A percentile compares a stretch with the other conserved stretches of the same genome.
These are phyloP conservation scores for Cornus florida DNA, from an alignment of 148 eudicot genomes.

Conservation along the genomic window DNA sequence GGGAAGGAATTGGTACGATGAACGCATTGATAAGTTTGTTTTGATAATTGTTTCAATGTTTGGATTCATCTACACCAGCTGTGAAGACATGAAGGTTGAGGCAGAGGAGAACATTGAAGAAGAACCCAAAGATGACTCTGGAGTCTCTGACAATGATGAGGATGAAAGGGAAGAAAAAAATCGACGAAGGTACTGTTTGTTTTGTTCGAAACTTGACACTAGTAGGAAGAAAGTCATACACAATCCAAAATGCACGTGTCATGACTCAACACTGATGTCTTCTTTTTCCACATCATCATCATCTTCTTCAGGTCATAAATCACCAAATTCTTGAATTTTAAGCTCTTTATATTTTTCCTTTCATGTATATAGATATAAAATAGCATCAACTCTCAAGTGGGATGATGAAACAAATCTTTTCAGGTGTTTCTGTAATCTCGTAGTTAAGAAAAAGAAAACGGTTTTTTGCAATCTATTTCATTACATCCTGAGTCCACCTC, in stretches of 20 bases:
- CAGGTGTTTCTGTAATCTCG: background rate
- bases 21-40: conserved; percentile 21
- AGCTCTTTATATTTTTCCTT: background rate
- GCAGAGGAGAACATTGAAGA: conserved; percentile 25
- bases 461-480: too few species aligned
- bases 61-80: conserved; percentile 26
- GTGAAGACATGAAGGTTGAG: conserved; percentile 15
- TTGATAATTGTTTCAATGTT: conserved; percentile 22
- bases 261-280: conserved; percentile 25
- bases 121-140: conserved; percentile 23
- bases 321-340: background rate
- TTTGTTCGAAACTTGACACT: conserved; percentile 55
- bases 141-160: conserved; percentile 20
- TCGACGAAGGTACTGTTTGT: conserved; percentile 40
- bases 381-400: background rate
- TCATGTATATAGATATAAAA: conserved; percentile 15
- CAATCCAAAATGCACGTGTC: conserved; percentile 51
- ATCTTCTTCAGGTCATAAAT: conserved; percentile 19
- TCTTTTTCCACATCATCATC: conserved; percentile 22
- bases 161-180: conserved; percentile 13
- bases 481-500: too few species aligned
- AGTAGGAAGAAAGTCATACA: conserved; percentile 39
- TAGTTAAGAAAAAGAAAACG: background rate
- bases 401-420: background rate
- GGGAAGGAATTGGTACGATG: conserved; percentile 35